Conservation (phyloP, 1,139 yeast genomes). For the Debaryomycetaceae sp. region DNA sequence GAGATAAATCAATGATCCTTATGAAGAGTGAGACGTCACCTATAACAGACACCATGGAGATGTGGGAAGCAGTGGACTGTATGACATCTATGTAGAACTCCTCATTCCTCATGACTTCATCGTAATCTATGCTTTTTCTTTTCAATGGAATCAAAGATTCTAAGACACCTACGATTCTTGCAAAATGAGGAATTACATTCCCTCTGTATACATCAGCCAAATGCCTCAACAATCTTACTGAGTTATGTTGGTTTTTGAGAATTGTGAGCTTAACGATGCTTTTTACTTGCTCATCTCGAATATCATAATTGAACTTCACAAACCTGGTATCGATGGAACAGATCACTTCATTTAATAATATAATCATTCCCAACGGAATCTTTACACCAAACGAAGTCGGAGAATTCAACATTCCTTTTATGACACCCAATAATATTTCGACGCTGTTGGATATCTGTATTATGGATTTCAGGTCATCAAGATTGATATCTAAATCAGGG, state of each 20-base stretch:
- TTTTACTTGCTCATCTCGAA: constrained; percentile 49
- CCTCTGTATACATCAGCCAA: constrained; percentile 43
- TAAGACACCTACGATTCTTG: constrained; percentile 45
- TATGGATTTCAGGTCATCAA: constrained; percentile 51
- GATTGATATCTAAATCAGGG: constrained; percentile 51
- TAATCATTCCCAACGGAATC: constrained; percentile 56
- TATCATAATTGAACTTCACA: constrained; percentile 53
- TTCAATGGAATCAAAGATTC: constrained; percentile 54
- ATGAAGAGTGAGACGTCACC: constrained; percentile 38
- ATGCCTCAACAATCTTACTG: constrained; percentile 37
- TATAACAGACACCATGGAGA: constrained; percentile 29
- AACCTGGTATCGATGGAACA: constrained; percentile 53
- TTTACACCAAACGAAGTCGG: constrained; percentile 46
- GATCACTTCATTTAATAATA: constrained; percentile 48
- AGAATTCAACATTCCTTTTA: constrained; percentile 42
- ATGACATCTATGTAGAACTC: constrained; percentile 27
- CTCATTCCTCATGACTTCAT: constrained; percentile 30
- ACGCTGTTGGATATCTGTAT: constrained; percentile 50
- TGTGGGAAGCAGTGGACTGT: constrained; percentile 21
- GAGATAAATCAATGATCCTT: constrained; percentile 45
- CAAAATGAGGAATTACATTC: constrained; percentile 45
- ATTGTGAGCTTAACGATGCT: constrained; percentile 40
- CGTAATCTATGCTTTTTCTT: constrained; percentile 31
- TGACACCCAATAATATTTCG: constrained; percentile 39
- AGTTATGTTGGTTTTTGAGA: constrained; percentile 39